Conservation (phyloP, 2,329 filamentous ascomycete genomes). For the Dichotomopilus funicola region DNA sequence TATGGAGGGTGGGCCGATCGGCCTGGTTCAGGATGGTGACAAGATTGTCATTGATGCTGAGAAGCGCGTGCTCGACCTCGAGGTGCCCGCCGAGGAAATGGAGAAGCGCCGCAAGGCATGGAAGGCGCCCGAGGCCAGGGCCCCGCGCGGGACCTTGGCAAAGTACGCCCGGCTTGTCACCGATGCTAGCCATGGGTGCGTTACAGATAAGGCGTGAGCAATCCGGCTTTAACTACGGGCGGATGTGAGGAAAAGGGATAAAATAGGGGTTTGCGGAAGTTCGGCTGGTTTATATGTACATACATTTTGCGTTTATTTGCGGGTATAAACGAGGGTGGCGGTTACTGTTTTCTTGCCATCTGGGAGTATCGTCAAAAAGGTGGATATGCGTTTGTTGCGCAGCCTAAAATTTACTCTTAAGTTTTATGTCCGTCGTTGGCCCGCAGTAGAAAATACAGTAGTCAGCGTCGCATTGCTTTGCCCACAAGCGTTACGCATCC, state of each 20-base stretch:
- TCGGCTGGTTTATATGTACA: constrained; percentile 10
- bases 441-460: too few species aligned
- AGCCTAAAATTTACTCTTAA: too few species aligned
- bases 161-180: constrained; percentile 61
- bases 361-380: too few species aligned
- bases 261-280: background rate
- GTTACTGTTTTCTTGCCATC: too few species aligned
- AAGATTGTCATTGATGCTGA: constrained; percentile 77
- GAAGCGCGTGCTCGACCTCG: constrained; percentile 59
- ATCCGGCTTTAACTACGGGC: too few species aligned
- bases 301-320: constrained; percentile 6
- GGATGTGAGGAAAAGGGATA: background rate
- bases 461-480: too few species aligned
- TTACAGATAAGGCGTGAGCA: constrained; percentile 39
- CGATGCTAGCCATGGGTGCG: constrained; percentile 53
- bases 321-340: background rate
- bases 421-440: too few species aligned
- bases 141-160: constrained; percentile 58
- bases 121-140: constrained; percentile 54
- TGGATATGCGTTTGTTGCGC: too few species aligned
- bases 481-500: too few species aligned
- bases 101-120: constrained; percentile 51
- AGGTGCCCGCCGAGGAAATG: constrained; percentile 61
- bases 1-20: constrained; percentile 78
- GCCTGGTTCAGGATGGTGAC: constrained; percentile 74